Evolutionary conservation across 345 rosid species (phyloP).

Genomic region (Aquilaria yunnanensis): DNA sequence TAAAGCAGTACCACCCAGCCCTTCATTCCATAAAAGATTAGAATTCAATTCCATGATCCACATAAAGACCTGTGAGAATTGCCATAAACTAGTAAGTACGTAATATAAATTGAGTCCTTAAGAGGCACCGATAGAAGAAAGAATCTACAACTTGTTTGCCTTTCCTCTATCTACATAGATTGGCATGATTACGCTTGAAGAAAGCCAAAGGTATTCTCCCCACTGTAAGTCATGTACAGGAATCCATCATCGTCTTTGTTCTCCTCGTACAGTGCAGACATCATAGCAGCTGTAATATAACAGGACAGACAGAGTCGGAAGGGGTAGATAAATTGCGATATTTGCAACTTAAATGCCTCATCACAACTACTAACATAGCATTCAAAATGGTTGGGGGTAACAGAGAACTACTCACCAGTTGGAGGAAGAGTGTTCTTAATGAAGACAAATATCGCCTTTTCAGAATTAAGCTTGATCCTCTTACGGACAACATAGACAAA

Average conservation of each 20-base stretch:
- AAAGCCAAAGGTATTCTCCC: conserved; percentile 23
- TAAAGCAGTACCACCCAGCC: no score
- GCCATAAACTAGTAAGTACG: no score
- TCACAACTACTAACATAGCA: no score
- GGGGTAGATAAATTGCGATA: background rate
- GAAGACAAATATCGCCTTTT: conserved; percentile 24
- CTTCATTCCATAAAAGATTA: no score
- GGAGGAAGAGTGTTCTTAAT: conserved; percentile 22
- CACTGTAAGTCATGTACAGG: conserved; percentile 24
- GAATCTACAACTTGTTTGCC: conserved; percentile 27
- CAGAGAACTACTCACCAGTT: conserved; percentile 1
- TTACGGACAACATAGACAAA: conserved; percentile 20
- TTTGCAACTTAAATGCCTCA: no score
- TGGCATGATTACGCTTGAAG: conserved; percentile 7
- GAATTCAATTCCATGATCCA: no score
- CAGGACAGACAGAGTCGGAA: conserved; percentile 5
- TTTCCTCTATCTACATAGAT: conserved; percentile 20
- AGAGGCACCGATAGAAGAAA: conserved; percentile 2
- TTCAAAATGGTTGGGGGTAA: background rate
- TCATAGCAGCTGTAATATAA: background rate
- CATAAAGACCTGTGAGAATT: no score
- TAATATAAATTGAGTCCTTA: no score
- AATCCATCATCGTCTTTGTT: conserved; percentile 23
- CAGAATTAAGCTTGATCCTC: conserved; percentile 17
- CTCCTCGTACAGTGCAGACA: conserved; percentile 19